Conservation (phyloP, 495 filamentous ascomycete genomes). For the Aspergillus bertholletiae region DNA sequence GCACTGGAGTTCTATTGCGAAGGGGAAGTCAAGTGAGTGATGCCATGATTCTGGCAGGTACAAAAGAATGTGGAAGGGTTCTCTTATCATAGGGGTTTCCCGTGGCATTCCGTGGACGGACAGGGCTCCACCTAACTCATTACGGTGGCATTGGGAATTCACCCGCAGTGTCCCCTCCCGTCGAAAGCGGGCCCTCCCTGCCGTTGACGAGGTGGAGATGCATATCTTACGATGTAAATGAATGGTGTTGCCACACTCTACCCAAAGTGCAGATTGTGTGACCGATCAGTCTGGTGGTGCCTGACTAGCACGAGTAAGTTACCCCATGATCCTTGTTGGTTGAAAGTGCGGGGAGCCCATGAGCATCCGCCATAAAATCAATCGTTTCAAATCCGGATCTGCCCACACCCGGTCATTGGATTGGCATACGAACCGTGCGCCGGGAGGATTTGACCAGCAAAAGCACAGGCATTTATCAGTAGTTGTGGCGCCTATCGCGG, state of each 20-base stretch:
- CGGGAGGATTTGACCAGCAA: neutral
- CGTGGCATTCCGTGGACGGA: neutral
- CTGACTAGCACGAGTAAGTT: neutral
- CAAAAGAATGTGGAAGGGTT: neutral
- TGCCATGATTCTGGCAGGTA: neutral
- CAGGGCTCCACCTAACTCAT: neutral
- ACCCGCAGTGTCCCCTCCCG: neutral
- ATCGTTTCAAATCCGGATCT: neutral
- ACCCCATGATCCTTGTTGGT: neutral
- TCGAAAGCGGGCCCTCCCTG: too few relatives aligned
- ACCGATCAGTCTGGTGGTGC: neutral
- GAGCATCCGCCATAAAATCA: neutral
- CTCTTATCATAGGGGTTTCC: neutral
- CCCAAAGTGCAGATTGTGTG: neutral
- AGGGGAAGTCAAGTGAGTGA: neutral
- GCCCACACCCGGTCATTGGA: neutral
- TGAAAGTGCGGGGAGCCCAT: neutral
- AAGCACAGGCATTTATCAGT: constrained; percentile 6
- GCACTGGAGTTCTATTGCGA: neutral
- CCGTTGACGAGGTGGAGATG: neutral
- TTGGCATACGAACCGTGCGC: neutral
- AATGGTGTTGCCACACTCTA: neutral
- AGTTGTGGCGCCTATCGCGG: constrained; percentile 25
- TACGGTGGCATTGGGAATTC: neutral
- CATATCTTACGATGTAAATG: neutral